phyloP scores from a whole-genome alignment of 257 asterid species.

The Fraxinus americana region DNA sequence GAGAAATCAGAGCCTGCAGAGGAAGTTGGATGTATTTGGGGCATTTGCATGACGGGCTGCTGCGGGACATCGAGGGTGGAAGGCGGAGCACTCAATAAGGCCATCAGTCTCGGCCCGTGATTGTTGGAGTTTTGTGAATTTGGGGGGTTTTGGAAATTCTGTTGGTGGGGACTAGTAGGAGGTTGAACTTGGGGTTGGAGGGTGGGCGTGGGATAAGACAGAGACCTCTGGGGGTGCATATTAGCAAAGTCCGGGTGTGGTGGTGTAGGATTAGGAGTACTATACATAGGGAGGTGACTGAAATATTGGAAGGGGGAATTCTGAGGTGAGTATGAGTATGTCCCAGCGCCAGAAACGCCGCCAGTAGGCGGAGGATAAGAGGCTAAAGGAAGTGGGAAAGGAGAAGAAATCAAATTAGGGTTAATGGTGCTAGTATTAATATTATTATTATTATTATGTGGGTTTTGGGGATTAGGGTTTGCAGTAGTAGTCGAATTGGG shows the following conservation, averaged over 20 bases:
- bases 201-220: constrained; percentile 56
- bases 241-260: constrained; percentile 29
- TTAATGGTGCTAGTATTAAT: constrained; percentile 1
- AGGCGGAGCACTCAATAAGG: constrained; percentile 79
- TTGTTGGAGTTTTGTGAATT: constrained; percentile 47
- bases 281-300: constrained; percentile 18
- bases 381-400: constrained; percentile 41
- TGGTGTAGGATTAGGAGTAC: constrained; percentile 18
- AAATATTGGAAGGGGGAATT: constrained; percentile 36
- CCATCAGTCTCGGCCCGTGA: constrained; percentile 85
- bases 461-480: constrained; percentile 40
- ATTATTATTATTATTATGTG: not conserved
- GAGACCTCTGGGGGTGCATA: constrained; percentile 50
- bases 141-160: constrained; percentile 40
- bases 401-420: constrained; percentile 38
- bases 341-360: constrained; percentile 30
- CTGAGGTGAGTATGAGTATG: constrained; percentile 43
- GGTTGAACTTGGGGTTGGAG: constrained; percentile 39
- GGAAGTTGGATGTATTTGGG: constrained; percentile 57
- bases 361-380: constrained; percentile 56
- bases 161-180: constrained; percentile 28
- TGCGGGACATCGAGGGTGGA: constrained; percentile 42
- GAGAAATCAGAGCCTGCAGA: constrained; percentile 69
- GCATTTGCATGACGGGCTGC: constrained; percentile 42
- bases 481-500: constrained; percentile 18